A percentile compares a stretch with the other conserved stretches of the same genome.
Evolutionary conservation across 768 basidiomycete genomes (phyloP).

Genomic region (Mycena capillaripes): DNA sequence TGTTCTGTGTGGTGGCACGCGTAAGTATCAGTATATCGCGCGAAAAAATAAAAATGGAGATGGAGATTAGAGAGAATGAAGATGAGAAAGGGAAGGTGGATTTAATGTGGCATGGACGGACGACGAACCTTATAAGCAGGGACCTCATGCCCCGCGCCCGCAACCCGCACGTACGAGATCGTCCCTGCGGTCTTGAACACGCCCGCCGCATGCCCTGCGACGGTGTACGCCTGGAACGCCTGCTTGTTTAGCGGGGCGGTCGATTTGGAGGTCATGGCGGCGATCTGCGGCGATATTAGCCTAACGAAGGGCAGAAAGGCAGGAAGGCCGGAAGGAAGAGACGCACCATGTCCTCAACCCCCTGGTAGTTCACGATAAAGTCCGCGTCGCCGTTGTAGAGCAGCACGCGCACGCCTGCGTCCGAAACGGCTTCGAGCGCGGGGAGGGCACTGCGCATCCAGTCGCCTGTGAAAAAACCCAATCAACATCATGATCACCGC

Average conservation of each 20-base stretch:
- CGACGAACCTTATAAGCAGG: constrained; percentile 13
- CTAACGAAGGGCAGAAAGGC: neutral
- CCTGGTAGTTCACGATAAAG: constrained; percentile 43
- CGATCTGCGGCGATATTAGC: constrained; percentile 2
- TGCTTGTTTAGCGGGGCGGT: constrained; percentile 56
- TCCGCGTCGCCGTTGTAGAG: constrained; percentile 68
- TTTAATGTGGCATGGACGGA: too few species aligned
- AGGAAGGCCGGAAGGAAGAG: neutral
- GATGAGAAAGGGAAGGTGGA: too few species aligned
- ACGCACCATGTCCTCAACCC: constrained; percentile 40
- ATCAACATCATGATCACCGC: too few species aligned
- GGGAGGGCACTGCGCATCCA: constrained; percentile 52
- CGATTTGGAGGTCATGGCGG: constrained; percentile 61
- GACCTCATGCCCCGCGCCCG: constrained; percentile 14
- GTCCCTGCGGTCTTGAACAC: constrained; percentile 72
- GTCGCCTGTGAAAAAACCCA: neutral
- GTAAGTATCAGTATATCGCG: neutral
- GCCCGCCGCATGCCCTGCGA: constrained; percentile 64
- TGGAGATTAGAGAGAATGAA: neutral
- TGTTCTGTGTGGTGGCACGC: neutral
- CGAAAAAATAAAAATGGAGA: neutral
- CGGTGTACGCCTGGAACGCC: constrained; percentile 62
- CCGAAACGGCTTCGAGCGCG: constrained; percentile 67
- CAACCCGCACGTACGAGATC: constrained; percentile 36
- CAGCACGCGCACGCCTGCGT: constrained; percentile 60